Evolutionary conservation across 331 rosid genomes (phyloP).

Genomic region (Pyrus hybrid): DNA sequence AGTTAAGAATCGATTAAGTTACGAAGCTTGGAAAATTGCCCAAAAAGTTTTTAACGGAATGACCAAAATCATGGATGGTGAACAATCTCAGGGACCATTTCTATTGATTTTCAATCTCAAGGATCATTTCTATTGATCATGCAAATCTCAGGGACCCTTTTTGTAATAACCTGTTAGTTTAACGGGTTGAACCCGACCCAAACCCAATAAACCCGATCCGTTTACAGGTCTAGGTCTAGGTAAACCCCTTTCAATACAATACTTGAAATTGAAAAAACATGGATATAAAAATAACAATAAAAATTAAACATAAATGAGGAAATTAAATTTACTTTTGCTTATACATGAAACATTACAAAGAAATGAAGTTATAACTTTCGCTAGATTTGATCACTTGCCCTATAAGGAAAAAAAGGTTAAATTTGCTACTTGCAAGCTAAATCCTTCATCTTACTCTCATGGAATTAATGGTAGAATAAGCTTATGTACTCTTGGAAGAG

Average conservation of each 20-base stretch:
- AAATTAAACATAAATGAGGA: background rate
- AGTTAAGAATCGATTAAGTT: no score
- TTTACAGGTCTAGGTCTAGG: no score
- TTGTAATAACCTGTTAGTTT: no score
- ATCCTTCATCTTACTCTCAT: background rate
- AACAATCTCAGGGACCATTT: no score
- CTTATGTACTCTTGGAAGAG: background rate
- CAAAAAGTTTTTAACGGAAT: no score
- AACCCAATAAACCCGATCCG: no score
- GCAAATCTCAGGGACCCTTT: no score
- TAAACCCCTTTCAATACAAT: background rate
- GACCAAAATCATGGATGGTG: no score
- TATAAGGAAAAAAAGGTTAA: background rate
- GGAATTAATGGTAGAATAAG: background rate
- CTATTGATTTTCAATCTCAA: no score
- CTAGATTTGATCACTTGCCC: background rate
- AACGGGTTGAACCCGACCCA: no score
- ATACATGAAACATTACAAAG: background rate
- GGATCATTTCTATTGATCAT: no score
- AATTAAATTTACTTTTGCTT: background rate
- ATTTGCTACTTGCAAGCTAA: background rate
- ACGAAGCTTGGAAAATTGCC: no score
- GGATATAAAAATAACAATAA: background rate
- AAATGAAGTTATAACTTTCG: background rate
- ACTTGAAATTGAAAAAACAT: background rate